Evolutionary conservation across 441 rosid genomes (phyloP).

Genomic region (Cnidoscolus chayamansa): DNA sequence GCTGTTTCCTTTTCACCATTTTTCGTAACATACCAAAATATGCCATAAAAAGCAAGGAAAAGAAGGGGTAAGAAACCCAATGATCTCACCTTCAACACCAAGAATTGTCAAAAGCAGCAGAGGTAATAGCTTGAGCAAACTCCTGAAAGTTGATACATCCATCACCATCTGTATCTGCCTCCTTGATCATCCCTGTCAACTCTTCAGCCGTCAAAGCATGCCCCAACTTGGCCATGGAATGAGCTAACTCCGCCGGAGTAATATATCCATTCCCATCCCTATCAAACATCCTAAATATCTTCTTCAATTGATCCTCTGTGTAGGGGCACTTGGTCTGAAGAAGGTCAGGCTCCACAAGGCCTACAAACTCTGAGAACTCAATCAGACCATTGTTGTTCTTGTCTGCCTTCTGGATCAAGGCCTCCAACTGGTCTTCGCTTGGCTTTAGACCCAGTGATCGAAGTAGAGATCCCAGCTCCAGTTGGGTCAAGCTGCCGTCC

Average conservation of each 20-base stretch:
- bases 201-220: conserved; percentile 79
- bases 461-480: conserved; percentile 73
- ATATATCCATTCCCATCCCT: conserved; percentile 78
- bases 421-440: conserved; percentile 64
- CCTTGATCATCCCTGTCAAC: conserved; percentile 81
- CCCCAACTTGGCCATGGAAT: conserved; percentile 85
- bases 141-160: conserved; percentile 79
- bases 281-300: conserved; percentile 72
- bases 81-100: conserved; percentile 40
- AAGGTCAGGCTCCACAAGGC: conserved; percentile 69
- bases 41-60: not conserved
- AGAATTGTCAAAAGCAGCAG: conserved; percentile 82
- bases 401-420: conserved; percentile 60
- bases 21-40: not conserved
- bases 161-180: conserved; percentile 85
- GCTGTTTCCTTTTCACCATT: not conserved
- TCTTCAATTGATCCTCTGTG: conserved; percentile 68
- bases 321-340: conserved; percentile 57
- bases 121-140: conserved; percentile 68
- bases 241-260: conserved; percentile 80
- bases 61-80: not conserved
- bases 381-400: conserved; percentile 72
- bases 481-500: conserved; percentile 80
- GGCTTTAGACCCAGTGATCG: conserved; percentile 71
- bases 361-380: conserved; percentile 77